These are phyloP conservation scores for Panicum hallii DNA, from an alignment of 202 grass and related monocot genomes.

Conservation along the genomic window DNA sequence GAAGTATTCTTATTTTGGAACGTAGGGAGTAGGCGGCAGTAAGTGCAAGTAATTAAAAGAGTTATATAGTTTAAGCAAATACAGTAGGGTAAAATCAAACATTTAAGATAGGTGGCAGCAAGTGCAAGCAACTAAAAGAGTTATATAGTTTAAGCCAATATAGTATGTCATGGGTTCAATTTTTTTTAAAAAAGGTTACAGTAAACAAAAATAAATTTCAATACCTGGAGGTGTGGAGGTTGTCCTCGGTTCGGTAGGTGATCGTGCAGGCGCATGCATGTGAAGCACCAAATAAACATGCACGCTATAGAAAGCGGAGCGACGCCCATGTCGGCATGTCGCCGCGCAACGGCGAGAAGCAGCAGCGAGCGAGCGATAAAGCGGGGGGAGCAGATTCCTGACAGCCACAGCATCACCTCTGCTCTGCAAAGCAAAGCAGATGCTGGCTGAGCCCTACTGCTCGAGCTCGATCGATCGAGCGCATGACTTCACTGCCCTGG, in stretches of 20 bases:
- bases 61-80: no score
- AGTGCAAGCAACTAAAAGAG: no score
- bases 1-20: no score
- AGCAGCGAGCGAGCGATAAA: not conserved
- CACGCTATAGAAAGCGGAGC: constrained; percentile 1
- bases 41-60: no score
- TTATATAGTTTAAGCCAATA: no score
- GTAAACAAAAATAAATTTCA: no score
- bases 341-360: not conserved
- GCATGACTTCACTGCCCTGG: not conserved
- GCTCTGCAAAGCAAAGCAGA: constrained; percentile 10
- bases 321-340: not conserved
- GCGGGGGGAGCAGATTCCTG: constrained; percentile 42
- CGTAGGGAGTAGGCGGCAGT: no score
- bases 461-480: not conserved
- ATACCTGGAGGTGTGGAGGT: not conserved
- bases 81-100: no score
- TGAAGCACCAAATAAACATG: constrained; percentile 29
- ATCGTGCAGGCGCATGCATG: not conserved
- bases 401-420: constrained; percentile 18
- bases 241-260: not conserved
- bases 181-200: not conserved
- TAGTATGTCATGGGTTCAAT: no score
- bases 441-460: not conserved
- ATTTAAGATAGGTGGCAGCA: no score